phyloP scores from a whole-genome alignment of 1,284 basidiomycete genomes.

The Apiotrichum mycotoxinovorans region DNA sequence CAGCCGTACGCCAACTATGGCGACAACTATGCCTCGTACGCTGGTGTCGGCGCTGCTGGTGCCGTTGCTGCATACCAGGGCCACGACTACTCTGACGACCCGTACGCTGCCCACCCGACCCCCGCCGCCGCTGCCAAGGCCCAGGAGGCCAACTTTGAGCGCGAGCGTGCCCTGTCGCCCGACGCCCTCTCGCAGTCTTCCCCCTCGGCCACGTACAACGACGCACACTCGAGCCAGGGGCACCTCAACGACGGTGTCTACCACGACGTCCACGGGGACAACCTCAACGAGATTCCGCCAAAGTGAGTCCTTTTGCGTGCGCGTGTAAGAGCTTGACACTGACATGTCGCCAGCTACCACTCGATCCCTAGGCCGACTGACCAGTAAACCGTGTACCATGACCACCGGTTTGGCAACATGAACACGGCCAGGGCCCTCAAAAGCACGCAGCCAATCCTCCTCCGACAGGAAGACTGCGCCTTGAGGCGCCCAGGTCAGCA shows the following conservation, averaged over 20 bases:
- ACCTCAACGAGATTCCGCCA: conserved; percentile 39
- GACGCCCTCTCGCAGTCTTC: background rate
- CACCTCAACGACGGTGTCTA: background rate
- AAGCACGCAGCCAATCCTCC: too few species aligned
- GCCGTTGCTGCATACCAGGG: conserved; percentile 8
- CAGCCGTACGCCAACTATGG: conserved; percentile 13
- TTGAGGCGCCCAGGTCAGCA: too few species aligned
- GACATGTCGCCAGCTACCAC: conserved; percentile 18
- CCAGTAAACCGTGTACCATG: background rate
- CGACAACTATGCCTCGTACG: conserved; percentile 23
- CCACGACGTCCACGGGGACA: conserved; percentile 28
- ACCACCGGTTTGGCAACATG: background rate
- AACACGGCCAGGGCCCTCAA: too few species aligned
- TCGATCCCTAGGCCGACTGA: conserved; percentile 14
- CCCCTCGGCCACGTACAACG: background rate
- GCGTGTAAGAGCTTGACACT: background rate
- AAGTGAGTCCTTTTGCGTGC: conserved; percentile 40
- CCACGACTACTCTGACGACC: conserved; percentile 17
- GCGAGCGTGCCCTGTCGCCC: conserved; percentile 15
- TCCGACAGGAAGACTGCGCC: too few species aligned
- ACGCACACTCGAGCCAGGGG: conserved; percentile 1
- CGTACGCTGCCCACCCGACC: conserved; percentile 12
- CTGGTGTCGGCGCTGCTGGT: conserved; percentile 22
- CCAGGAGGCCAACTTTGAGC: conserved; percentile 33
- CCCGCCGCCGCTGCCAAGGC: conserved; percentile 38